Evolutionary conservation across 495 filamentous ascomycete species (phyloP), one percentile per base, ranked within the genome.

Genomic region (Penicillium robsamsonii): DNA sequence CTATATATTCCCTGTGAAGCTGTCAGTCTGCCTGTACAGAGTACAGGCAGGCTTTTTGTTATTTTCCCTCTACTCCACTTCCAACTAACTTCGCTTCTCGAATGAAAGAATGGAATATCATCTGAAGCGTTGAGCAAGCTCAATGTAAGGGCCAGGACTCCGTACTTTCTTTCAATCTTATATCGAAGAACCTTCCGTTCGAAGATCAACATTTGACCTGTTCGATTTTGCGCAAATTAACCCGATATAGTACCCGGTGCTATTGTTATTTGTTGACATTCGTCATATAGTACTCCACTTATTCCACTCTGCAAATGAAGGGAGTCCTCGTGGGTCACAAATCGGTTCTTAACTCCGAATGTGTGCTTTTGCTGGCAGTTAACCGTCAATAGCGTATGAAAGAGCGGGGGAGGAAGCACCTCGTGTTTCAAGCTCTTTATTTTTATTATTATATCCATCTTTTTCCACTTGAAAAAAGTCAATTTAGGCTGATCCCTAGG

Each of bases 291-390:
- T 2, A 41, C 27, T 31, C 50, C 50, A 42, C 50, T 42, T 10
- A 20, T 35, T 29, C 55, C 55, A 45, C 46, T 35, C 15, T 29
- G 17, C 15, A 51, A 45, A 51, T 44, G 37, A 45, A 20, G 56
- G 47, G 50, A 54, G 49, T 11, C 30, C 51, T n/a, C 55, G 50
- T 64, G 64, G 61, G 56, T 59, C 53, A 22, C 33, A 31, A 58
- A 22, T 18, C 40, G 49, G 57, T 56, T 57, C 35, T 24, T 43
- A 33, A 55, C 53, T 44, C 63, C 57, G 57, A 53, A 37, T 46
- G 45, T 61, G 27, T 22, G 40, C 48, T 27, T 27, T 33, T 53
- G 35, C 37, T 35, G 42, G 52, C 51, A 54, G 7, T 45, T 38
- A 40, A 46, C 52, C 22, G 52, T 46, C 41, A 42, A 46, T 46